Conservation (phyloP, 768 basidiomycete genomes). For the Calocybe cyanea region DNA sequence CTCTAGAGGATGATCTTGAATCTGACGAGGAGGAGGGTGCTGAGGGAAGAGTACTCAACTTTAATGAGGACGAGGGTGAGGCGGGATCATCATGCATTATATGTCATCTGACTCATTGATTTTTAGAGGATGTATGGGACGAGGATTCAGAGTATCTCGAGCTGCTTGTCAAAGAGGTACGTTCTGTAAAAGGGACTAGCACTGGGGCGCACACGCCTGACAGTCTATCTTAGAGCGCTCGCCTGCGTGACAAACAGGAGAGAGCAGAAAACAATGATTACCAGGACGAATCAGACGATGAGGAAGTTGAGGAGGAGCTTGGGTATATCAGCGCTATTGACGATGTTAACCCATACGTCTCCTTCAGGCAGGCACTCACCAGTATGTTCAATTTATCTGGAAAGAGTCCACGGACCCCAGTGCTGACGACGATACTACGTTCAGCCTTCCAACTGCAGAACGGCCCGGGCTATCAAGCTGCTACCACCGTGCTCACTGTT, state of each 20-base stretch:
- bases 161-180: slow-evolving; percentile 78
- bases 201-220: not conserved
- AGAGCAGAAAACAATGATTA: slow-evolving; percentile 48
- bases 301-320: slow-evolving; percentile 75
- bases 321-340: slow-evolving; percentile 85
- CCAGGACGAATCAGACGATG: slow-evolving; percentile 48
- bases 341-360: slow-evolving; percentile 67
- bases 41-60: slow-evolving; percentile 54
- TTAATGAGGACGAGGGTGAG: slow-evolving; percentile 66
- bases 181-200: slow-evolving; percentile 10
- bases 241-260: slow-evolving; percentile 62
- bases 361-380: slow-evolving; percentile 76
- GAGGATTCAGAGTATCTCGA: slow-evolving; percentile 87
- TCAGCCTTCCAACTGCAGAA: slow-evolving; percentile 78
- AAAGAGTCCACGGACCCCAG: slow-evolving; percentile 3
- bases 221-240: slow-evolving; percentile 50
- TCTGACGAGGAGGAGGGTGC: slow-evolving; percentile 42
- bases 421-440: slow-evolving; percentile 6
- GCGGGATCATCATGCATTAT: not conserved
- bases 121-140: slow-evolving; percentile 82
- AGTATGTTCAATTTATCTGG: slow-evolving; percentile 39
- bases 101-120: slow-evolving; percentile 11
- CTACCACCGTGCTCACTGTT: slow-evolving; percentile 65
- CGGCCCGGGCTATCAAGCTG: slow-evolving; percentile 59
- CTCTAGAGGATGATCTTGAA: slow-evolving; percentile 48